Conservation (phyloP, 179 eudicot genomes). For the Beta corolliflora region DNA sequence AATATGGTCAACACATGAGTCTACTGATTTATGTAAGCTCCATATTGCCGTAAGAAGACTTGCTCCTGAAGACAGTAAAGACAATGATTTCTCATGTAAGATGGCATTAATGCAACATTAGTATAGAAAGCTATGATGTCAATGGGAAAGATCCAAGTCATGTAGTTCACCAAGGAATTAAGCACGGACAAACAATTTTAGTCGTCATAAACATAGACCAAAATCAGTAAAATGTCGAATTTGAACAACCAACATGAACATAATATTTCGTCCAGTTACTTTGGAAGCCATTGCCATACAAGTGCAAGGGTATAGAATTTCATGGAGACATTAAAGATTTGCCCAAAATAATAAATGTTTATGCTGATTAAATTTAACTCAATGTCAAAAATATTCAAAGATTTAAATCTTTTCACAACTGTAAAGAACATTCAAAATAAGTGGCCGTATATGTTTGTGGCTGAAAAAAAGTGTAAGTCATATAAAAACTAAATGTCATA, state of each 20-base stretch:
- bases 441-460: background rate
- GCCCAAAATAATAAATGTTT: background rate
- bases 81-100: background rate
- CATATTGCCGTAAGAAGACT: conserved; percentile 41
- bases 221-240: background rate
- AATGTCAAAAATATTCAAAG: background rate
- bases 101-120: background rate
- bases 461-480: background rate
- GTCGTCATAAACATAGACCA: background rate
- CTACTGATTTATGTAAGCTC: conserved; percentile 41
- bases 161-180: background rate
- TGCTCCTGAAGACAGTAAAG: conserved; percentile 43
- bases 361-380: background rate
- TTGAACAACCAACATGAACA: background rate
- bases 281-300: background rate
- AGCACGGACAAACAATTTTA: background rate
- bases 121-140: background rate
- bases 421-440: background rate
- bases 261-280: background rate
- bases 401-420: background rate
- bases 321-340: background rate
- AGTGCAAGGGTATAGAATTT: background rate
- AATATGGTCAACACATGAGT: conserved; percentile 49
- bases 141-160: background rate
- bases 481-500: background rate